Percentiles rank a stretch among this genome's conserved stretches.
These are phyloP conservation scores for Dendrothele bispora DNA, from an alignment of 768 basidiomycete species.

Conservation along the genomic window DNA sequence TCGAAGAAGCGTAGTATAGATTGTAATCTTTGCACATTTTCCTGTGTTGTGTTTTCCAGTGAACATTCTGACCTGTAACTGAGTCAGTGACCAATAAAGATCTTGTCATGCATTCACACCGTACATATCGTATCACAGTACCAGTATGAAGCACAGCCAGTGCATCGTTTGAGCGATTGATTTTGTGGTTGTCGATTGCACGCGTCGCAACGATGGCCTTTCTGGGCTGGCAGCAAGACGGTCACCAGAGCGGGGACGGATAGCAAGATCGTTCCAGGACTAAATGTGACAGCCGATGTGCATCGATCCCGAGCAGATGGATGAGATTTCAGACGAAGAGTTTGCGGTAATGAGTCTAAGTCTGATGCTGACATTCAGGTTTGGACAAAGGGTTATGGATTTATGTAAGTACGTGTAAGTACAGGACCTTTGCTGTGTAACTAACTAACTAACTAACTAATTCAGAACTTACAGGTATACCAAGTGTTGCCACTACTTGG, in stretches of 20 bases:
- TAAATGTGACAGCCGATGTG: constrained; percentile 36
- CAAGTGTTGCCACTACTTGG: constrained; percentile 3
- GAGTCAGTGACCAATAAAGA: constrained; percentile 2
- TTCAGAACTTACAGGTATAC: constrained; percentile 1
- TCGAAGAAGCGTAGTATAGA: constrained; percentile 41
- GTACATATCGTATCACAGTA: constrained; percentile 71
- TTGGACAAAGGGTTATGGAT: neutral
- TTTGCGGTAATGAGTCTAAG: neutral
- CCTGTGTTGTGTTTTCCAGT: constrained; percentile 69
- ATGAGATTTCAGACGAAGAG: constrained; percentile 41
- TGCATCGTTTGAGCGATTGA: constrained; percentile 52
- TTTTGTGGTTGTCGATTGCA: constrained; percentile 44
- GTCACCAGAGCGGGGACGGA: constrained; percentile 43
- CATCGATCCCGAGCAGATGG: constrained; percentile 51
- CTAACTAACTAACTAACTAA: constrained; percentile 2
- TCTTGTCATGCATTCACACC: constrained; percentile 17
- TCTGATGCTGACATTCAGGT: constrained; percentile 1
- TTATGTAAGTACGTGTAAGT: neutral
- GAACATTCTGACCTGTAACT: constrained; percentile 58
- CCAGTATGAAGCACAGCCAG: constrained; percentile 69
- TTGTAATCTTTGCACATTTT: constrained; percentile 65
- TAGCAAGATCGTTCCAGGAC: constrained; percentile 51
- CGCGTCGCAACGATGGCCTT: constrained; percentile 65
- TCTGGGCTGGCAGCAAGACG: constrained; percentile 53
- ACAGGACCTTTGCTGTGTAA: neutral